These are phyloP conservation scores for Rutidosis leptorrhynchoides DNA, from an alignment of 129 eudicot species.

Conservation along the genomic window DNA sequence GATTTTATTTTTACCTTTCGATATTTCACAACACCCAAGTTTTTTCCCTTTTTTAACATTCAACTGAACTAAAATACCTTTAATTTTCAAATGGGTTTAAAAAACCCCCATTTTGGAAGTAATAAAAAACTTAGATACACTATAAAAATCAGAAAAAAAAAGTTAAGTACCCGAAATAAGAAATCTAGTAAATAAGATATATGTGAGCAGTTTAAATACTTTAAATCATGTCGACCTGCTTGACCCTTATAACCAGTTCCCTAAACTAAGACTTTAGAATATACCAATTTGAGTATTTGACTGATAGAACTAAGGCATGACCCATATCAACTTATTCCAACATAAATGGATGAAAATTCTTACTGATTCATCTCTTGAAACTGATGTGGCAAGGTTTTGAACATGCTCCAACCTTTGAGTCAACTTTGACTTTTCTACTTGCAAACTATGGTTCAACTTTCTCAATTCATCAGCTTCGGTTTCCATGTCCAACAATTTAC, in stretches of 20 bases:
- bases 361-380: constrained; percentile 67
- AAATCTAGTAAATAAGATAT: neutral
- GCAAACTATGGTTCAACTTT: constrained; percentile 44
- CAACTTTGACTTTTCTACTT: constrained; percentile 53
- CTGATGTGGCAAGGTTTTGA: constrained; percentile 46
- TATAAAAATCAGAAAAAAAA: no score
- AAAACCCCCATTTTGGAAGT: neutral
- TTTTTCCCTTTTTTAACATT: no score
- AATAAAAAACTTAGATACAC: no score
- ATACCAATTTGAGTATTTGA: neutral
- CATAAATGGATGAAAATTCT: neutral
- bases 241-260: neutral
- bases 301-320: neutral
- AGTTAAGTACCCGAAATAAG: neutral
- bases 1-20: neutral
- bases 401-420: constrained; percentile 54
- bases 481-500: constrained; percentile 53
- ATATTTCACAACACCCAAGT: neutral
- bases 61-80: neutral
- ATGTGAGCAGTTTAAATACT: neutral
- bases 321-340: neutral
- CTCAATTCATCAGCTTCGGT: constrained; percentile 50
- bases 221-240: neutral
- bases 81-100: neutral
- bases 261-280: neutral